Conservation (phyloP, 2,329 filamentous ascomycete genomes). For the Cercospora sp. region DNA sequence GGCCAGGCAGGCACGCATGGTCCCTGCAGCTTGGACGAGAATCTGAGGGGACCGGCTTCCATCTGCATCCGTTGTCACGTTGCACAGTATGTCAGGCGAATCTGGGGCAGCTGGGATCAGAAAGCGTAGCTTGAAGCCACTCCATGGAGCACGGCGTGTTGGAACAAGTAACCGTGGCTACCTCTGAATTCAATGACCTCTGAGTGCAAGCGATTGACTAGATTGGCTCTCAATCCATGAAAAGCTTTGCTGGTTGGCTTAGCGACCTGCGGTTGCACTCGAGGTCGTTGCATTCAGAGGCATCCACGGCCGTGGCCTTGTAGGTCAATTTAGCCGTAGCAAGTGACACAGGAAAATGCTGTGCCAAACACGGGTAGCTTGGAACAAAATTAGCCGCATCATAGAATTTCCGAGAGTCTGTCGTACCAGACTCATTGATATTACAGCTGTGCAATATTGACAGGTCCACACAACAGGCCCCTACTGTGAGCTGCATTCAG, state of each 20-base stretch:
- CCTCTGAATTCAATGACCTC: too few species aligned
- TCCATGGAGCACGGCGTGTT: not conserved
- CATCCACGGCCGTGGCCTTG: not conserved
- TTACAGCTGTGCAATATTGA: not conserved
- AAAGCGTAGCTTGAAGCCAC: not conserved
- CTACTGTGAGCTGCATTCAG: not conserved
- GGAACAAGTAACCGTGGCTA: not conserved
- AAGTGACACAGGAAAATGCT: not conserved
- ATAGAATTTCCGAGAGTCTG: not conserved
- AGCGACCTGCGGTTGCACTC: too few species aligned
- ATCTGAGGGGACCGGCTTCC: not conserved
- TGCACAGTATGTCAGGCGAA: not conserved
- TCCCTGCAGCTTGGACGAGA: not conserved
- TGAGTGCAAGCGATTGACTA: too few species aligned
- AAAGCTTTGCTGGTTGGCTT: too few species aligned
- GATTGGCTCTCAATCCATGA: too few species aligned
- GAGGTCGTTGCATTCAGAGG: too few species aligned
- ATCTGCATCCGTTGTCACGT: not conserved
- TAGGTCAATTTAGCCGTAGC: not conserved
- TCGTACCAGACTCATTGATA: not conserved
- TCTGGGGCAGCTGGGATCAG: not conserved
- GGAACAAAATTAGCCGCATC: not conserved
- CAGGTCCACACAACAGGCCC: not conserved
- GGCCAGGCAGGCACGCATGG: not conserved
- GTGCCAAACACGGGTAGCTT: not conserved